A percentile compares a stretch with the other conserved stretches of the same genome.
phyloP scores from a whole-genome alignment of 768 basidiomycete species.

The Chalciporus pseudorubinellus region DNA sequence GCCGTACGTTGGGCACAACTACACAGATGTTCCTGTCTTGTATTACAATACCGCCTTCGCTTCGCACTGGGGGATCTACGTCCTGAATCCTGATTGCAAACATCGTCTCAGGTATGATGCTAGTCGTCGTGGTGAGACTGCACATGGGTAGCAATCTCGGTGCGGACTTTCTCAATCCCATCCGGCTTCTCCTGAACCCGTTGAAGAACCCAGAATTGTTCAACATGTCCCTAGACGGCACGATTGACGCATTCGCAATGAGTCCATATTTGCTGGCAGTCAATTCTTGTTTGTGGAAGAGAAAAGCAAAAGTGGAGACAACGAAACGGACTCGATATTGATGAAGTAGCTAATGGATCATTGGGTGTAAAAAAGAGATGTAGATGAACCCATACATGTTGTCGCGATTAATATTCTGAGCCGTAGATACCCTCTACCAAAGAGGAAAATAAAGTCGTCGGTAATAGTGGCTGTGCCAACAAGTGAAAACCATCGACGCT shows the following conservation, averaged over 20 bases:
- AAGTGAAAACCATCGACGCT: neutral
- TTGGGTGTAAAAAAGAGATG: too few relatives aligned
- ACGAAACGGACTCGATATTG: too few relatives aligned
- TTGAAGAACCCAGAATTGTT: conserved; percentile 13
- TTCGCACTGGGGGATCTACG: neutral
- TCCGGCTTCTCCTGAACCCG: conserved; percentile 12
- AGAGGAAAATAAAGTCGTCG: neutral
- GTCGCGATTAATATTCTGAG: too few relatives aligned
- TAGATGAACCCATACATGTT: too few relatives aligned
- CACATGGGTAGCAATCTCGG: conserved; percentile 5
- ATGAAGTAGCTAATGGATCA: too few relatives aligned
- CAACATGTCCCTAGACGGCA: conserved; percentile 4
- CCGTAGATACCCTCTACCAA: neutral
- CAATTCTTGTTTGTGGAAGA: neutral
- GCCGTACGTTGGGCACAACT: fast-evolving
- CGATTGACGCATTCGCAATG: neutral
- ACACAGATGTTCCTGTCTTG: neutral
- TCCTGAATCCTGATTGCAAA: conserved; percentile 11
- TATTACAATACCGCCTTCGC: neutral
- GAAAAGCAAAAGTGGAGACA: neutral
- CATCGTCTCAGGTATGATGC: conserved; percentile 11
- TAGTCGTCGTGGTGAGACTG: conserved; percentile 6
- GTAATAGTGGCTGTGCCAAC: conserved; percentile 22
- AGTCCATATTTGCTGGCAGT: conserved; percentile 4
- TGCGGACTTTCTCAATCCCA: conserved; percentile 7